phyloP scores from a whole-genome alignment of 148 eudicot genomes.

The Chenopodium album region DNA sequence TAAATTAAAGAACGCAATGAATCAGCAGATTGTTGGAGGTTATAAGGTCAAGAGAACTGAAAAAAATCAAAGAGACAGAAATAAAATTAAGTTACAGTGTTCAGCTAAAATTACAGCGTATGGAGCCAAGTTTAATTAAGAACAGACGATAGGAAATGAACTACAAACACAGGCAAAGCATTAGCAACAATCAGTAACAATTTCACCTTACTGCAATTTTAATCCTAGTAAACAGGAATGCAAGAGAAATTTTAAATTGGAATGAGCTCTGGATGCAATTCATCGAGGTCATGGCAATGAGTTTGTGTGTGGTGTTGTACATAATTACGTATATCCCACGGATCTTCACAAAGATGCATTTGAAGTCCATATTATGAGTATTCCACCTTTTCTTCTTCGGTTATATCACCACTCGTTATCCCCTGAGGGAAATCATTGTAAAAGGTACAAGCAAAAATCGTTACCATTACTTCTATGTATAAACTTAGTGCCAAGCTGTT shows the following conservation, averaged over 20 bases:
- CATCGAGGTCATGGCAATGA: neutral
- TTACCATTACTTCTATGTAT: no score
- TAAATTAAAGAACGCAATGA: neutral
- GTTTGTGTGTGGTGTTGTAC: neutral
- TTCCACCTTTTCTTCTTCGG: neutral
- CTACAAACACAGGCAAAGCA: neutral
- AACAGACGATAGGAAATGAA: neutral
- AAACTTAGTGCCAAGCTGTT: no score
- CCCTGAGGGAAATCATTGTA: neutral
- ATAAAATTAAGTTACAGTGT: no score
- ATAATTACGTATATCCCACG: neutral
- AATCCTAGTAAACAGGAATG: neutral
- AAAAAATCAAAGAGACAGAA: neutral
- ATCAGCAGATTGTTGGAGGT: neutral
- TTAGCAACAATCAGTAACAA: neutral
- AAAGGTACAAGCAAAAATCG: neutral
- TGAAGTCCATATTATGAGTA: neutral
- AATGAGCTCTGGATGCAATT: neutral
- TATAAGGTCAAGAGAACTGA: neutral
- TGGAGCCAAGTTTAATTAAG: neutral
- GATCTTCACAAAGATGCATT: neutral
- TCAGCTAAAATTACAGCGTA: neutral
- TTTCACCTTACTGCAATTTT: neutral
- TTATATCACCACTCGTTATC: neutral
- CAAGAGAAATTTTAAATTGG: neutral